These are phyloP conservation scores for Teratosphaeria epicoccoides DNA, from an alignment of 2,329 filamentous ascomycete genomes.

Conservation along the genomic window DNA sequence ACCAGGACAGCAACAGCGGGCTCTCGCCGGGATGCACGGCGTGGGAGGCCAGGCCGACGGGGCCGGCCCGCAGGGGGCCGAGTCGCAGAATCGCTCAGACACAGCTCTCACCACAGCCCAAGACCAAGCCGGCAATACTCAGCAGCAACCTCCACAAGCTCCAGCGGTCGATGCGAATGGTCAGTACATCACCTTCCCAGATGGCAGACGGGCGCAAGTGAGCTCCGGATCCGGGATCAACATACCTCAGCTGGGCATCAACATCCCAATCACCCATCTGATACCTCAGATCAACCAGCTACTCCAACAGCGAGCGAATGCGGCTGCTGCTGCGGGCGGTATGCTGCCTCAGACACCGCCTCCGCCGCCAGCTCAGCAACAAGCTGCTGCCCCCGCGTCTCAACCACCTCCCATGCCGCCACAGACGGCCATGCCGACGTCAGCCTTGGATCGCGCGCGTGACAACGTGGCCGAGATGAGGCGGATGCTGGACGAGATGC, in stretches of 20 bases:
- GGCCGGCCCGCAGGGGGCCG: background rate
- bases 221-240: background rate
- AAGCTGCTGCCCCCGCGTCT: background rate
- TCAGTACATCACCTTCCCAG: background rate
- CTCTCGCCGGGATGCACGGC: conserved; percentile 12
- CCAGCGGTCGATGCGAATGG: background rate
- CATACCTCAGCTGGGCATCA: background rate
- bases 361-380: background rate
- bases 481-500: conserved; percentile 21
- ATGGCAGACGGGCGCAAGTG: background rate
- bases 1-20: conserved; percentile 14
- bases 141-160: background rate
- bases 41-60: conserved; percentile 1
- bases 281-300: background rate
- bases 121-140: background rate
- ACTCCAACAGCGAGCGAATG: background rate
- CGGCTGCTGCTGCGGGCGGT: background rate
- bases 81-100: background rate
- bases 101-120: background rate
- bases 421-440: conserved; percentile 6
- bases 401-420: background rate
- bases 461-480: conserved; percentile 23
- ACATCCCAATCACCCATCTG: background rate
- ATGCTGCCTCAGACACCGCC: background rate
- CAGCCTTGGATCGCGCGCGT: conserved; percentile 22